phyloP scores from a whole-genome alignment of 2,329 filamentous ascomycete species.

The Aphanocladium album region DNA sequence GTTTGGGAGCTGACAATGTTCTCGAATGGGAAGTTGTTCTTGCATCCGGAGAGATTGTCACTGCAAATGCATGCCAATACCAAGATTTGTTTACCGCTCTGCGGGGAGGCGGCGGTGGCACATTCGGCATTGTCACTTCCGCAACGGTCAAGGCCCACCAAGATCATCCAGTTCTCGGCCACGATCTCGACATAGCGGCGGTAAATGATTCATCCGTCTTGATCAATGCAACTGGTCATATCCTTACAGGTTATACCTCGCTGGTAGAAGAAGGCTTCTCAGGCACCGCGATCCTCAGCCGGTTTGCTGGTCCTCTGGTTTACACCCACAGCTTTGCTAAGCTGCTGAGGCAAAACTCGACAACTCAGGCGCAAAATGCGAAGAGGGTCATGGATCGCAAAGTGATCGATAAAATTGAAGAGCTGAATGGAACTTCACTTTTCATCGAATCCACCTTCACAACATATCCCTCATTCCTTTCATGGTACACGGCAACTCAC shows the following conservation, averaged over 20 bases:
- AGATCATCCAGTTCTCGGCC: not conserved
- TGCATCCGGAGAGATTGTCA: slow-evolving; percentile 38
- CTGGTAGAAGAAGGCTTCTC: not conserved
- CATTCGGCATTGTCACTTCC: slow-evolving; percentile 34
- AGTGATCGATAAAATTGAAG: not conserved
- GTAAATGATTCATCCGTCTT: not conserved
- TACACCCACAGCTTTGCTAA: not conserved
- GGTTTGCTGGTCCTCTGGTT: not conserved
- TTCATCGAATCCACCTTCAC: not conserved
- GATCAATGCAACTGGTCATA: not conserved
- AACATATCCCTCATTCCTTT: not conserved
- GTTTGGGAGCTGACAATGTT: slow-evolving; percentile 34
- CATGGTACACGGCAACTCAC: not conserved
- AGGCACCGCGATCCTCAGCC: not conserved
- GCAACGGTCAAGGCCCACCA: not conserved
- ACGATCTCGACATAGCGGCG: not conserved
- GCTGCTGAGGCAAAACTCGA: not conserved
- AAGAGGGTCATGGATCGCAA: not conserved
- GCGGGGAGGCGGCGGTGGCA: slow-evolving; percentile 36
- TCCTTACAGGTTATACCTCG: not conserved
- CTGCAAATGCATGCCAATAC: slow-evolving; percentile 30
- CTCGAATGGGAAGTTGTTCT: slow-evolving; percentile 43
- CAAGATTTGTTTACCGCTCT: slow-evolving; percentile 41
- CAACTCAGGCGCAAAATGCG: not conserved
- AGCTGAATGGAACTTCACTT: not conserved